Evolutionary conservation across 768 basidiomycete species (phyloP).

Genomic region (Suillus subalutaceus): DNA sequence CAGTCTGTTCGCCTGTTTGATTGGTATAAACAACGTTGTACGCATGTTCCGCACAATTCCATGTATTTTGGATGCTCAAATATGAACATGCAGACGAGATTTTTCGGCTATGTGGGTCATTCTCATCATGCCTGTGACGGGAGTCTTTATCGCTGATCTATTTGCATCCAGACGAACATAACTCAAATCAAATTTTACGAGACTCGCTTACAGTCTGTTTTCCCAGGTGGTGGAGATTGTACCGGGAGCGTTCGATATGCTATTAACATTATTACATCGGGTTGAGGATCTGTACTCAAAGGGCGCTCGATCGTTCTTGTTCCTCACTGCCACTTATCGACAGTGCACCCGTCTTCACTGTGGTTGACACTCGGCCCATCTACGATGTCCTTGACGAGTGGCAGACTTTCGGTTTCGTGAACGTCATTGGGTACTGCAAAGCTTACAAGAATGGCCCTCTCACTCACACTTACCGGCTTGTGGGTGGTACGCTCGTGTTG

Average conservation of each 20-base stretch:
- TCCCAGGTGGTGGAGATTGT: slow-evolving; percentile 21
- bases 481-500: slow-evolving; percentile 61
- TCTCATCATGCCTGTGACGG: background rate
- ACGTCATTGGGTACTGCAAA: slow-evolving; percentile 61
- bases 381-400: slow-evolving; percentile 61
- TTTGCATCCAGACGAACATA: slow-evolving; percentile 23
- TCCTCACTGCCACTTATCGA: slow-evolving; percentile 64
- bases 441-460: slow-evolving; percentile 63
- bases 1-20: slow-evolving; percentile 65
- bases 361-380: slow-evolving; percentile 59
- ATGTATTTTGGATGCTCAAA: background rate
- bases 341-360: slow-evolving; percentile 54
- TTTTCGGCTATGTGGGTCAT: slow-evolving; percentile 19
- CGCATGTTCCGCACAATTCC: background rate
- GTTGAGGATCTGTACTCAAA: slow-evolving; percentile 22
- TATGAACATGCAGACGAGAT: slow-evolving; percentile 5
- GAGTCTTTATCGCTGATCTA: background rate
- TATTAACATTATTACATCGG: slow-evolving; percentile 1
- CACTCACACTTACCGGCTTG: slow-evolving; percentile 50
- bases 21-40: slow-evolving; percentile 71
- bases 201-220: slow-evolving; percentile 26
- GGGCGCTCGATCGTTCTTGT: slow-evolving; percentile 64
- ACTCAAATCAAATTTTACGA: slow-evolving; percentile 26
- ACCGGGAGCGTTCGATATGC: background rate
- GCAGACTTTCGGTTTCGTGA: slow-evolving; percentile 55